Conservation (phyloP, 2,329 filamentous ascomycete genomes). For the Ascosphaera aggregata region DNA sequence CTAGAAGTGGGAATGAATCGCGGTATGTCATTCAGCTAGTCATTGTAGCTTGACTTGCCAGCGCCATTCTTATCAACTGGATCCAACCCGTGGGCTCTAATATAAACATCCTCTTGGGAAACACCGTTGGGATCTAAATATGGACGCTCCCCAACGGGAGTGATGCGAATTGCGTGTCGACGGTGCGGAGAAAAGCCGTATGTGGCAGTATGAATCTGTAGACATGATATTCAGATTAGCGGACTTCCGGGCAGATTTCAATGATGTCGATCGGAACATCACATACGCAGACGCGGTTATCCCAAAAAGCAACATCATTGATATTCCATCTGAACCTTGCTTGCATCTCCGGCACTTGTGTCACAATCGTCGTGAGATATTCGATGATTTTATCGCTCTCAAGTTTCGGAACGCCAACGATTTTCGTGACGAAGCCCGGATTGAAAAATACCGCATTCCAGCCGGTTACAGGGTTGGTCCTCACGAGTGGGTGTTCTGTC, state of each 20-base stretch:
- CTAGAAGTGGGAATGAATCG: too few species aligned
- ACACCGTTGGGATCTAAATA: slow-evolving; percentile 20
- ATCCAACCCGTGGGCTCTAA: slow-evolving; percentile 23
- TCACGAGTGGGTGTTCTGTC: slow-evolving; percentile 32
- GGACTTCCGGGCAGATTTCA: slow-evolving; percentile 13
- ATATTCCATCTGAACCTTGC: slow-evolving; percentile 41
- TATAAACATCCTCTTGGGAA: slow-evolving; percentile 31
- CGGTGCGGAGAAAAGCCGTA: slow-evolving; percentile 35
- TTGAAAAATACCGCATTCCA: slow-evolving; percentile 39
- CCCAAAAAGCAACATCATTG: slow-evolving; percentile 45
- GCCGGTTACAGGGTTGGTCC: slow-evolving; percentile 36
- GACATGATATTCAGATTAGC: not conserved
- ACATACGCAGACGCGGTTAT: too few species aligned
- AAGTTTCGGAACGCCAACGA: slow-evolving; percentile 33
- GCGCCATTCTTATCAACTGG: slow-evolving; percentile 32
- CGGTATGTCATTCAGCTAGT: slow-evolving; percentile 19
- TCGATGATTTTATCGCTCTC: slow-evolving; percentile 29
- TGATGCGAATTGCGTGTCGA: slow-evolving; percentile 29
- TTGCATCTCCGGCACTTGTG: slow-evolving; percentile 42
- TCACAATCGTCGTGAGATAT: slow-evolving; percentile 30
- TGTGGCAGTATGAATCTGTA: slow-evolving; percentile 28
- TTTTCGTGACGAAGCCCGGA: slow-evolving; percentile 32
- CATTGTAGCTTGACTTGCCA: slow-evolving; percentile 33
- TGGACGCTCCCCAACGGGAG: slow-evolving; percentile 24
- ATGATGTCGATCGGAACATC: too few species aligned